These are phyloP conservation scores for Globisporangium okanoganense DNA, from an alignment of 352 stramenopile species.

Conservation along the genomic window DNA sequence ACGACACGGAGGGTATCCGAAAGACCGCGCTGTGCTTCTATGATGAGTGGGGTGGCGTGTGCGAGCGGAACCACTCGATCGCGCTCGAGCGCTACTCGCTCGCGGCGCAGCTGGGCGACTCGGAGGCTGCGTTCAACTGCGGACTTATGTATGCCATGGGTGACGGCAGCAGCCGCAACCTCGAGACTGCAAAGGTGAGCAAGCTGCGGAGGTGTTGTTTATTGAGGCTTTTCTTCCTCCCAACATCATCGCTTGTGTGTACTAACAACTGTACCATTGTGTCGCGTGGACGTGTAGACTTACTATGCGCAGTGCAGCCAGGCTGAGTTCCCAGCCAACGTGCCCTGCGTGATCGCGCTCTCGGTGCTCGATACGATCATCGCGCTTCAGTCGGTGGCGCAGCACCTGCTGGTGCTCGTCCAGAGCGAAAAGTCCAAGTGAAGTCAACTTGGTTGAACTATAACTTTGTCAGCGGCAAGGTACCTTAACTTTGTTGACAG, in stretches of 20 bases:
- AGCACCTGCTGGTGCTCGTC: not conserved
- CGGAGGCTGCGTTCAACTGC: slow-evolving; percentile 60
- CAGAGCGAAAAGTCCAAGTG: not conserved
- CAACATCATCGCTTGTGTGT: not conserved
- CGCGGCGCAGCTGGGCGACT: slow-evolving; percentile 49
- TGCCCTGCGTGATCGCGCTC: slow-evolving; percentile 50
- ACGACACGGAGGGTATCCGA: slow-evolving; percentile 70
- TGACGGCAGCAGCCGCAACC: slow-evolving; percentile 37
- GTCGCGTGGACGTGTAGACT: slow-evolving; percentile 11
- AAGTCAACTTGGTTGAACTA: too few species aligned
- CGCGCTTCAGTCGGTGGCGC: slow-evolving; percentile 3
- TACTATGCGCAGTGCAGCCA: slow-evolving; percentile 52
- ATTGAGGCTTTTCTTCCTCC: not conserved
- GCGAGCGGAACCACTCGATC: slow-evolving; percentile 37
- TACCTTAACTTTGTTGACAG: too few species aligned
- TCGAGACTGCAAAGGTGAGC: slow-evolving; percentile 33
- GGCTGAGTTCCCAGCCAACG: slow-evolving; percentile 53
- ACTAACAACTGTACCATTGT: not conserved
- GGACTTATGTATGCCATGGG: slow-evolving; percentile 52
- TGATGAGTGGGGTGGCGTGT: slow-evolving; percentile 58
- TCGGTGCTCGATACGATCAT: slow-evolving; percentile 26
- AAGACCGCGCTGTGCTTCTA: slow-evolving; percentile 63
- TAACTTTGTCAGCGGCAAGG: too few species aligned
- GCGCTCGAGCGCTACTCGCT: slow-evolving; percentile 53
- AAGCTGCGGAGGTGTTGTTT: not conserved